Conservation (phyloP, 495 filamentous ascomycete species). For the Xylaria acuta region DNA sequence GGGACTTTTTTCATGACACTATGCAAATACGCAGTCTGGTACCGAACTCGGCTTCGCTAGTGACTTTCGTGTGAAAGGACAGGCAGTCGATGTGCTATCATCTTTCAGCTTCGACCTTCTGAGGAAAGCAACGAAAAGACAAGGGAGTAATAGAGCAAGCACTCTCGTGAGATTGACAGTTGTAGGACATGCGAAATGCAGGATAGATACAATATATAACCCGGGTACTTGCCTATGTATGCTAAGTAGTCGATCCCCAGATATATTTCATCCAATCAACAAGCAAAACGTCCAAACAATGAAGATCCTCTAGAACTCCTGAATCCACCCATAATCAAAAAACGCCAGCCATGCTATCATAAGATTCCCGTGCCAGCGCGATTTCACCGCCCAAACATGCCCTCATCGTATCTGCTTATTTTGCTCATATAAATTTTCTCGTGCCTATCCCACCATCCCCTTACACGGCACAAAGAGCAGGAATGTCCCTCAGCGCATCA, state of each 20-base stretch:
- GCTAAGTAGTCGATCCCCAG: not conserved
- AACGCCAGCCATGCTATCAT: constrained; percentile 7
- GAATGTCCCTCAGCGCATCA: constrained; percentile 34
- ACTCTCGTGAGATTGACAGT: not conserved
- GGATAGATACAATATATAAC: not conserved
- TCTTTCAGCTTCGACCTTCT: not conserved
- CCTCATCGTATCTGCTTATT: not conserved
- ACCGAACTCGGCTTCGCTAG: not conserved
- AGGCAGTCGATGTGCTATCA: not conserved
- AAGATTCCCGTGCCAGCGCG: not conserved
- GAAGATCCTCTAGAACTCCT: not conserved
- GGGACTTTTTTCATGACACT: not conserved
- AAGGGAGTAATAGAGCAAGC: not conserved
- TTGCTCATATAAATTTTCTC: constrained; percentile 1
- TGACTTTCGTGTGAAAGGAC: not conserved
- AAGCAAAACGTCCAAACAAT: not conserved
- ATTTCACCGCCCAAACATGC: not conserved
- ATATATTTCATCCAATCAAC: not conserved
- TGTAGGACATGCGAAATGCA: not conserved
- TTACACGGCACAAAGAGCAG: constrained; percentile 27
- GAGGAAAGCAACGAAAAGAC: not conserved
- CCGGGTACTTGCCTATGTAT: not conserved
- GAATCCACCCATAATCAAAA: not conserved
- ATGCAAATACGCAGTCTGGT: not conserved
- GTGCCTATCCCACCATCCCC: not conserved